Percentiles rank a stretch among this genome's conserved stretches.
Conservation (phyloP, 2,329 filamentous ascomycete species). For the Cladorrhinum sp. region DNA sequence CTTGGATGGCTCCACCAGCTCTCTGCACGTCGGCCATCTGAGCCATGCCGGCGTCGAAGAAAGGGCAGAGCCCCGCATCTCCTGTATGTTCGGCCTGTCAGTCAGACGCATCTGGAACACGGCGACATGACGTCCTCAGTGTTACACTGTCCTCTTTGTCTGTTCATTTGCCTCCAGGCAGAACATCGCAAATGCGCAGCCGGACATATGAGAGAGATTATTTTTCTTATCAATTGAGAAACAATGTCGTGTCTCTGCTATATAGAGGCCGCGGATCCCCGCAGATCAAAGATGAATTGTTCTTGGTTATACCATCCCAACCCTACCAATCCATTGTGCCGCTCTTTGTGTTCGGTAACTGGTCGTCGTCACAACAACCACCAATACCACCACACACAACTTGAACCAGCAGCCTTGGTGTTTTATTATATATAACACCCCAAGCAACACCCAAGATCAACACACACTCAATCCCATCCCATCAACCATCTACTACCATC, state of each 20-base stretch:
- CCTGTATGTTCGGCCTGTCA: not conserved
- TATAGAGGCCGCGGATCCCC: constrained; percentile 5
- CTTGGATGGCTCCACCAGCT: constrained; percentile 12
- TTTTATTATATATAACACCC: not conserved
- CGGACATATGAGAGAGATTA: not conserved
- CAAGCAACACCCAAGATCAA: not conserved
- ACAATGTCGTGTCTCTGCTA: not conserved
- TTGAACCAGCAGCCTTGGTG: not conserved
- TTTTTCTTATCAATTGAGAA: not conserved
- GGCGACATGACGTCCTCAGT: constrained; percentile 7
- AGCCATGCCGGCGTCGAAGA: not conserved
- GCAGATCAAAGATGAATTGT: constrained; percentile 1
- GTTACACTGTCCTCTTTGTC: constrained; percentile 4
- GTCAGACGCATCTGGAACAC: not conserved
- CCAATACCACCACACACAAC: not conserved
- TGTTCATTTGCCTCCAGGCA: constrained; percentile 8
- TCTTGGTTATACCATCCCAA: not conserved
- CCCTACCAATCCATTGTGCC: not conserved
- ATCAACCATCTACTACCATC: not conserved
- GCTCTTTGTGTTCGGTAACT: not conserved
- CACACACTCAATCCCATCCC: not conserved
- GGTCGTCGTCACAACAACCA: constrained; percentile 3
- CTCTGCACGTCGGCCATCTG: constrained; percentile 1
- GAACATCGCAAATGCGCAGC: not conserved
- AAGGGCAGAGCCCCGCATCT: constrained; percentile 1